A percentile compares a stretch with the other conserved stretches of the same genome.
These are phyloP conservation scores for Neonectria sp. DNA, from an alignment of 2,329 filamentous ascomycete species.

Conservation along the genomic window DNA sequence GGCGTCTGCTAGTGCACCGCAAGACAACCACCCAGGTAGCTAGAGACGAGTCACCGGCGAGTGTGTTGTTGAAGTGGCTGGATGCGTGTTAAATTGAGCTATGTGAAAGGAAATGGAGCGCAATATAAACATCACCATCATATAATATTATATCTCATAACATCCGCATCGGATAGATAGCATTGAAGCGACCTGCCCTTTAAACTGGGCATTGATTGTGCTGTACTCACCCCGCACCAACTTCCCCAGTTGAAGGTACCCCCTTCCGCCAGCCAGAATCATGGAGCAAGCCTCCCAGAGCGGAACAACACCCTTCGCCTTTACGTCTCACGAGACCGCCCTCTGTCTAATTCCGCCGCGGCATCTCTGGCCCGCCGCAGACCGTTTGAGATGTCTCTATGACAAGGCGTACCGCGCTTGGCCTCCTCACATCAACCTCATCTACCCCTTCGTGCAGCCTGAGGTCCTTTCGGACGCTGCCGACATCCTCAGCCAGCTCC, in stretches of 20 bases:
- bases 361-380: constrained; percentile 62
- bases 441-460: constrained; percentile 75
- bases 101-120: not conserved
- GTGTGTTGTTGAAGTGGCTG: not conserved
- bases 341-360: constrained; percentile 72
- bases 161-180: not conserved
- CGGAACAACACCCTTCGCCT: constrained; percentile 16
- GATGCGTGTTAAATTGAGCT: not conserved
- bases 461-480: constrained; percentile 62
- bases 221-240: not conserved
- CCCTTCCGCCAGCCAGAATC: constrained; percentile 1
- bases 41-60: constrained; percentile 1
- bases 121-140: not conserved
- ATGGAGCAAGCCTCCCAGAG: constrained; percentile 31
- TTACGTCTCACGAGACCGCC: constrained; percentile 69
- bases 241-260: no score
- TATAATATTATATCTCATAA: not conserved
- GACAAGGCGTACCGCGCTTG: constrained; percentile 74
- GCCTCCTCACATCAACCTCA: constrained; percentile 77
- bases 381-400: constrained; percentile 72
- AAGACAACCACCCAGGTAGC: not conserved
- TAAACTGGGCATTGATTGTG: no score
- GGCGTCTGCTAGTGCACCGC: not conserved
- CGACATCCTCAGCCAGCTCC: constrained; percentile 43
- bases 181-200: not conserved